Evolutionary conservation across 1,284 basidiomycete genomes (phyloP), one percentile per base, ranked within the genome.

Genomic region (Fomes fomentarius): DNA sequence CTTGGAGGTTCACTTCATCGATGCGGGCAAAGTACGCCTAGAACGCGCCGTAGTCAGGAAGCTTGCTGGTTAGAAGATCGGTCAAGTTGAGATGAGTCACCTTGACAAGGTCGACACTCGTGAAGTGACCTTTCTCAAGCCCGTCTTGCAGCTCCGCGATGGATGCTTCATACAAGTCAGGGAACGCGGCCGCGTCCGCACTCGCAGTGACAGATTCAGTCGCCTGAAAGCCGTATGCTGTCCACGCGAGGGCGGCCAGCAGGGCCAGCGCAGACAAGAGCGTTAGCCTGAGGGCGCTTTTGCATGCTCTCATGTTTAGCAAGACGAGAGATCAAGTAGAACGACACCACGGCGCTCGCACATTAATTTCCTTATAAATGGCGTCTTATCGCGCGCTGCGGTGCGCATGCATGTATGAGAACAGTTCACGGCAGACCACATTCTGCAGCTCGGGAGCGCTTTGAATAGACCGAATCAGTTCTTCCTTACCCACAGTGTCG

Each of bases 1-100:
- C 85, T 53, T 82, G 67, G n/a, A 82, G 62, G 63, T 90, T 89
- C 38, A 89, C 87, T 66, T 90, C 86, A 9, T 84, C 80, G 40
- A 89, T 88, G 3, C 87, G 77, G 3, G 83, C 79, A 50, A 88
- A 78, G 65, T 91, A 90, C 0, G 86, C 85, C 83, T 84, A 50
- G 15, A 11, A 15, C 38, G 25, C n/a, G n/a, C n/a, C n/a, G 25
- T 22, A 26, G 45, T 28, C 19, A 33, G 15, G 9, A 21, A 40
- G 22, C 39, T 26, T 31, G 30, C 30, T 11, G 15, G 17, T 6
- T 10, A 8, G 2, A 44, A n/a, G 9, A 12, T 17, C 48, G 6
- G 15, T 15, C 47, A 24, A 35, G 9, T 14, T 0, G 39, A 9
- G 17, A 21, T 9, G 11, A 11, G 26, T 35, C 47, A 80, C 85